Evolutionary conservation across 1,284 basidiomycete genomes (phyloP).

Genomic region (Hypsizygus ulmarius): DNA sequence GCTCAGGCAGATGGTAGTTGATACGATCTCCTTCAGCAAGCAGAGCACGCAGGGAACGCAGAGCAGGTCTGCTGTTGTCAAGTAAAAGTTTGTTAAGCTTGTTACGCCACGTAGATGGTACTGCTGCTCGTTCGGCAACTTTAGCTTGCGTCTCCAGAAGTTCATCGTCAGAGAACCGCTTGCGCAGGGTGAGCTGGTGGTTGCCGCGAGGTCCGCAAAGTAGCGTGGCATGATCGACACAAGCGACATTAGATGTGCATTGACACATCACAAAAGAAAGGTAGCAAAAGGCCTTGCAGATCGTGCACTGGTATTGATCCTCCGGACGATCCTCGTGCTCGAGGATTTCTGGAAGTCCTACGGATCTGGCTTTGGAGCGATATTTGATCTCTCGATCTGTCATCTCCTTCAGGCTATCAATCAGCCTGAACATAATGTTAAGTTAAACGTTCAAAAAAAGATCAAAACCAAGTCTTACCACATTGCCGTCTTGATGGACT

Average conservation of each 20-base stretch:
- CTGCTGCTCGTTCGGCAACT: slow-evolving; percentile 68
- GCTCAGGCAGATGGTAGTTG: slow-evolving; percentile 69
- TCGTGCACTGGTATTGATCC: slow-evolving; percentile 91
- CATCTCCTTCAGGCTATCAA: slow-evolving; percentile 86
- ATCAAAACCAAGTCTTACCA: slow-evolving; percentile 59
- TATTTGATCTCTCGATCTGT: slow-evolving; percentile 76
- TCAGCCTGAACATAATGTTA: slow-evolving; percentile 55
- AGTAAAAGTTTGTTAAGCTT: slow-evolving; percentile 69
- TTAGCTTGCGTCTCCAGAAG: slow-evolving; percentile 66
- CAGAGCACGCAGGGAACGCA: slow-evolving; percentile 75
- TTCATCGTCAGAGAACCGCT: slow-evolving; percentile 81
- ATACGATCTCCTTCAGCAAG: slow-evolving; percentile 88
- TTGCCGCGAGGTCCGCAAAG: slow-evolving; percentile 68
- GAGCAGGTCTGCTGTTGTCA: slow-evolving; percentile 67
- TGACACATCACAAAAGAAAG: slow-evolving; percentile 87
- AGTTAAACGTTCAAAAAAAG: slow-evolving; percentile 16
- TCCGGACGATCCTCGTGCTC: slow-evolving; percentile 84
- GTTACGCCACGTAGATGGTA: slow-evolving; percentile 74
- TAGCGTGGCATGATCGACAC: slow-evolving; percentile 80
- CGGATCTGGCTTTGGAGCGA: slow-evolving; percentile 58
- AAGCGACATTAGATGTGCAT: slow-evolving; percentile 78
- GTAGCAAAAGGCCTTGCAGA: slow-evolving; percentile 96
- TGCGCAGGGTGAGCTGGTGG: slow-evolving; percentile 66
- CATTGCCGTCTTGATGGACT: slow-evolving; percentile 88
- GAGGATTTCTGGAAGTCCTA: slow-evolving; percentile 65